Evolutionary conservation across 2,329 filamentous ascomycete genomes (phyloP).

Genomic region (Exophiala alcalophila): DNA sequence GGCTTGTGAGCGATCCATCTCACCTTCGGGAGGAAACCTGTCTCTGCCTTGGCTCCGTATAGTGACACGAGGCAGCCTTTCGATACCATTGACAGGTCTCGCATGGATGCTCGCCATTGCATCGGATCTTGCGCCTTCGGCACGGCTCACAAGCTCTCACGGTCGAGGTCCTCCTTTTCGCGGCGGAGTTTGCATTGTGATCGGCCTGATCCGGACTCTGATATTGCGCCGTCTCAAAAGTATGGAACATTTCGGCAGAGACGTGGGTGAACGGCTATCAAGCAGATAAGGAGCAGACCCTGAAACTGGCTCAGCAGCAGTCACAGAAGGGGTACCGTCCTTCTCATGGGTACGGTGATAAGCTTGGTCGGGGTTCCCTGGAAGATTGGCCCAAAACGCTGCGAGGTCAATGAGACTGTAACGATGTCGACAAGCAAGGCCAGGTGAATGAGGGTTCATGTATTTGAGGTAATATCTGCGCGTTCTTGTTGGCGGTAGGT

Average conservation of each 20-base stretch:
- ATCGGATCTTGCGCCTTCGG: slow-evolving; percentile 78
- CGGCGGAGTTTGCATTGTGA: slow-evolving; percentile 32
- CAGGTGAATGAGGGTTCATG: neutral
- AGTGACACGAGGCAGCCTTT: slow-evolving; percentile 73
- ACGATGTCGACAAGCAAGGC: neutral
- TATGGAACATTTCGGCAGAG: slow-evolving; percentile 39
- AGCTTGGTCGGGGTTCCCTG: no score
- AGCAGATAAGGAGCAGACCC: neutral
- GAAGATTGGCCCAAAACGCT: no score
- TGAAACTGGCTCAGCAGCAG: neutral
- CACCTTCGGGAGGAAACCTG: slow-evolving; percentile 76
- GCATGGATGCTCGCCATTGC: slow-evolving; percentile 77
- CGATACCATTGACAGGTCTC: slow-evolving; percentile 80
- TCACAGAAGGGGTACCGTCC: neutral
- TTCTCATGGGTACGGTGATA: neutral
- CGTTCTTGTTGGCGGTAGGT: slow-evolving; percentile 3
- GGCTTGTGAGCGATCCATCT: slow-evolving; percentile 18
- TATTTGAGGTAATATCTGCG: neutral
- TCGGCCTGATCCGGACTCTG: slow-evolving; percentile 32
- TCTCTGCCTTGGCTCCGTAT: slow-evolving; percentile 74
- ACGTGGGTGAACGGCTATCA: neutral
- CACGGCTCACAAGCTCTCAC: slow-evolving; percentile 67
- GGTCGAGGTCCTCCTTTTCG: slow-evolving; percentile 41
- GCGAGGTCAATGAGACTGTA: no score
- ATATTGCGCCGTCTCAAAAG: slow-evolving; percentile 43